Base-by-base conservation (phyloP, 805 yeast species). In the Myxozyma nipponensis region DNA sequence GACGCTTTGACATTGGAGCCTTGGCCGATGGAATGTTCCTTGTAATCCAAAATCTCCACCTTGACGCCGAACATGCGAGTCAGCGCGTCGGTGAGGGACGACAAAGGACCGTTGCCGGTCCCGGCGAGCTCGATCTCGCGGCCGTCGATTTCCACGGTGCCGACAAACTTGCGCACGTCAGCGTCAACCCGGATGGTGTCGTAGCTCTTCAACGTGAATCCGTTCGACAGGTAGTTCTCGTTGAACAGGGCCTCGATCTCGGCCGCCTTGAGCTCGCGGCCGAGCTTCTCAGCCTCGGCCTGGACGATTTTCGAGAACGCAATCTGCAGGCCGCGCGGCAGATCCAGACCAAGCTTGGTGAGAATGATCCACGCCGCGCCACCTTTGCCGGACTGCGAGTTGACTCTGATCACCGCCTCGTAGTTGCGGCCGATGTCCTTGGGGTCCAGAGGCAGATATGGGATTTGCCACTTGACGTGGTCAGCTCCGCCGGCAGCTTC, bases 311-410 rank as follows among this genome's bases (percentile, higher is more conserved):
- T 77, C 26, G 90, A 83, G 66, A 83, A 86, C 37, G 82, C 84
- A 38, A 85, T 79, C 70, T 86, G 95, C 63, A 86, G 72, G 36
- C 84, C 84, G 66, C 91, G 78, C 38, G 95, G 95, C 60, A 86
- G 76, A 65, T 86, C 95, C 51, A 86, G 77, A 62, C 83, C 91
- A 67, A 86, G 75, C 58, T 78, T 77, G 58, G 86, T 76, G 64
- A 86, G 73, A 63, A 86, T 83, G 58, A 86, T 83, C 93, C 95
- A 86, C 4, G 95, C 86, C 9, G 91, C 84, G 59, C 95, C 95
- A 62, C 95, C 95, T 70, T 86, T 86, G 55, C 95, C 95, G 23
- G 86, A 79, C 70, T 86, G 95, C 10, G 93, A 85, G 69, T 86
- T 86, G 66, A 86, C 93, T 64, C 95, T 79, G 61, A 86, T 86